These are phyloP conservation scores for Sugiyamaella neomexicana DNA, from an alignment of 1,139 yeast genomes.

Conservation along the genomic window DNA sequence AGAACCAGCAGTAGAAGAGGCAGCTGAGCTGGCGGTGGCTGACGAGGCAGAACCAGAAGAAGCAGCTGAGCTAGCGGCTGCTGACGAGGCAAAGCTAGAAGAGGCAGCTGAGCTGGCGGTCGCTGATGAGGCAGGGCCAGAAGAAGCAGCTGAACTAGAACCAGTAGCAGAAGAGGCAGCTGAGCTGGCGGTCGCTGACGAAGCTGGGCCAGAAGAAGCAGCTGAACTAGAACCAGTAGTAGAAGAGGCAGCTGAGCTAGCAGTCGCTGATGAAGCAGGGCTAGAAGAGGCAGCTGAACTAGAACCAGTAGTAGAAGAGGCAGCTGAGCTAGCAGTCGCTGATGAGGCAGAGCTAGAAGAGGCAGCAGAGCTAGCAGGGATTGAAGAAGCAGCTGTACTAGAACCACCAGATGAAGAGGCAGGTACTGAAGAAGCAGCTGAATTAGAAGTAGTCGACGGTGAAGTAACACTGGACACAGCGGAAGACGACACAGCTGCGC, in stretches of 20 bases:
- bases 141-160: not conserved
- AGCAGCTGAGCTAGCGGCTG: not conserved
- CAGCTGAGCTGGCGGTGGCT: not conserved
- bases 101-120: not conserved
- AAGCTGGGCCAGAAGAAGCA: not conserved
- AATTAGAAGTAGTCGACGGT: not conserved
- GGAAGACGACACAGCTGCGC: not conserved
- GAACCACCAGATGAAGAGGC: not conserved
- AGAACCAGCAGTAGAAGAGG: constrained; percentile 11
- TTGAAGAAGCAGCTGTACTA: too few relatives aligned
- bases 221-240: not conserved
- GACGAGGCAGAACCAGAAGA: not conserved
- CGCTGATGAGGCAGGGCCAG: not conserved
- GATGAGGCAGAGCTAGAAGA: not conserved
- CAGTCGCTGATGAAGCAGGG: not conserved
- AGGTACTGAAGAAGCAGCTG: not conserved
- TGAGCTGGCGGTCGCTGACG: not conserved
- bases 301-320: not conserved
- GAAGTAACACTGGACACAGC: not conserved
- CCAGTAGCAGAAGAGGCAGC: not conserved
- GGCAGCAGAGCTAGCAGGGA: too few relatives aligned
- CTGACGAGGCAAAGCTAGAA: not conserved
- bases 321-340: not conserved
- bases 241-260: not conserved
- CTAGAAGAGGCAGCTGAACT: not conserved